Base-by-base conservation (phyloP, 768 basidiomycete genomes). In the Amanita molliuscula region DNA sequence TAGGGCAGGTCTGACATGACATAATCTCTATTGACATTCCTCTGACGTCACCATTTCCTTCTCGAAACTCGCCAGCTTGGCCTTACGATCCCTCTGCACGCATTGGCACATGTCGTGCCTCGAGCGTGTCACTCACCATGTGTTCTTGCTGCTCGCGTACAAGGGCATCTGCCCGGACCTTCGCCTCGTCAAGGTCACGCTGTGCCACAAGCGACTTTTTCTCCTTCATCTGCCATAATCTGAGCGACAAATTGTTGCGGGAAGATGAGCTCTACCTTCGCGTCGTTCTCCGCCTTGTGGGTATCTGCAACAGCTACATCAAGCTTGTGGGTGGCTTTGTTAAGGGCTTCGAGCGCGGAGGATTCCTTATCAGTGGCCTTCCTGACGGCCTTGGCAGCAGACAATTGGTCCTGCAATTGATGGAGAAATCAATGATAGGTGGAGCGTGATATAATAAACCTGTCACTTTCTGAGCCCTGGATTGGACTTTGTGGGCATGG, bases 281-380 rank as follows among this genome's bases (percentile, higher is more conserved):
- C 62, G 25, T 72, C 67, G 33, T 71, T 67, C 55, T 72, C 67
- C 0, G 75, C 73, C 38, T 60, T 67, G 48, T 66, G 65, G 20
- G 72, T 59, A 43, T 69, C 58, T 13, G 74, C 62, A 16, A 75
- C 48, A 2, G 78, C 74, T 15, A 67, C 57, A 20, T 82, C 74
- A 53, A 81, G 79, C 16, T 67, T 61, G 53, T 78, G 73, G 13
- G 71, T 69, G 6, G 79, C 76, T 45, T 77, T 70, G 59, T 76
- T 74, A 43, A 81, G 61, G 20, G 70, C 68, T 48, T 72, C 68
- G n/a, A 74, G 67, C 4, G 71, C 64, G 53, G 70, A 70, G 53
- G 76, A 67, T 60, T 84, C 79, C 44, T 66, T 65, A 56, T 71
- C 70, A 53, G 73, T 68, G 44, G 74, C 64, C 59, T 78, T 80